Base-by-base conservation (phyloP, 768 basidiomycete species). In the Sarcodon aspratus region DNA sequence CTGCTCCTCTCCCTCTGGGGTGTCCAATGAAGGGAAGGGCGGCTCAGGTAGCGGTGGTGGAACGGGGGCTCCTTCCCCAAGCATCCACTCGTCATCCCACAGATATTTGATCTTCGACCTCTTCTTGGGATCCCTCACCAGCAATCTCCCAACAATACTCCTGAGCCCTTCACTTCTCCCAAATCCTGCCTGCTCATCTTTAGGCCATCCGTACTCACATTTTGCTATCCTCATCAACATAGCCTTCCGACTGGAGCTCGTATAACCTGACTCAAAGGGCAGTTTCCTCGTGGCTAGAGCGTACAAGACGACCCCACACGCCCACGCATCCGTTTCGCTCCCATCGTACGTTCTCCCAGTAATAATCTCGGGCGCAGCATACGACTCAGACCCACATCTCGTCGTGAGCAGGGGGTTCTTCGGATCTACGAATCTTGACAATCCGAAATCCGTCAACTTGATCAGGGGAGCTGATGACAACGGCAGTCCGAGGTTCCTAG, bases 381-480 rank as follows among this genome's bases (percentile, higher is more conserved):
- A 93, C 0, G 83, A 85, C 61, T 95, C 90, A 31, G 81, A 85
- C 6, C 91, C 90, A 63, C 91, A 95, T 1, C 90, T 76, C 9
- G 90, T 93, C 13, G 73, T 72, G 9, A 93, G 69, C 12, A 80
- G 65, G 1, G 82, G 83, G 1, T 68, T 57, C 5, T 72, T 64
- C 11, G 80, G 73, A 56, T 86, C 78, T 55, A 92, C 80, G 63
- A 90, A 90, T 27, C 89, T 74, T 12, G 88, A 80, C n/a, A 95
- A 76, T 7, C 91, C 90, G 58, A 93, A 95, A 61, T 95, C 91
- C 38, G 85, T 85, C 8, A 93, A 70, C 60, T 91, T 90, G 64
- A 93, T 69, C 6, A 92, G 70, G 1, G 86, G 80, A 0, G 69
- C 54, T 0, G 76, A 68, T 1, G 72, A 62, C 1, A 63, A 52